A percentile compares a stretch with the other conserved stretches of the same genome.
These are phyloP conservation scores for Chaetothyriales sp. DNA, from an alignment of 2,329 filamentous ascomycete species.

Conservation along the genomic window DNA sequence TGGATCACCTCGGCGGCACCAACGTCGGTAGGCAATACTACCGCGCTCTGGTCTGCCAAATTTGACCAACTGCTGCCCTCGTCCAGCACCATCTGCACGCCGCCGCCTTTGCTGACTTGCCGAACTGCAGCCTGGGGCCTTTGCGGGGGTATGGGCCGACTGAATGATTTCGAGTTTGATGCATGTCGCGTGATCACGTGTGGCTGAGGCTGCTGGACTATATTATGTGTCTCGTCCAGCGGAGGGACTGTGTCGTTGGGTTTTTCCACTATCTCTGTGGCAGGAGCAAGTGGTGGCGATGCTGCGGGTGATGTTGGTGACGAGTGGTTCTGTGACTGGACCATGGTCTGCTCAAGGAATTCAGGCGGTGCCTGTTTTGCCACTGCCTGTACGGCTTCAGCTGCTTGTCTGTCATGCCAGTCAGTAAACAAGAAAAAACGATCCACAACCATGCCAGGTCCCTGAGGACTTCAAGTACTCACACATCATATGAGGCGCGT, in stretches of 20 bases:
- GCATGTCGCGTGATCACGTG: constrained; percentile 4
- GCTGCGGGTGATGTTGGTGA: constrained; percentile 10
- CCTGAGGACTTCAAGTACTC: constrained; percentile 23
- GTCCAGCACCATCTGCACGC: constrained; percentile 80
- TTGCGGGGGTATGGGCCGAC: constrained; percentile 24
- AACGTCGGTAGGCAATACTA: constrained; percentile 49
- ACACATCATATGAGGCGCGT: constrained; percentile 60
- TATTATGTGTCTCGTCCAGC: constrained; percentile 7
- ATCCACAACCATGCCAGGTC: too few species aligned
- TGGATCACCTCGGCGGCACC: constrained; percentile 20
- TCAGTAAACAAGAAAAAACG: not conserved
- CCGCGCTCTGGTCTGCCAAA: constrained; percentile 68
- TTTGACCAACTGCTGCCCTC: constrained; percentile 84
- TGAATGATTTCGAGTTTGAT: constrained; percentile 23
- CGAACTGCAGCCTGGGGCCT: constrained; percentile 40
- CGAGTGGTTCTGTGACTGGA: constrained; percentile 8
- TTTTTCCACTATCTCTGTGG: constrained; percentile 4
- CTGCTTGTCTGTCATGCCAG: constrained; percentile 14
- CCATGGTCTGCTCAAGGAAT: constrained; percentile 8
- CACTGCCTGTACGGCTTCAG: constrained; percentile 13
- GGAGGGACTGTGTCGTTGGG: constrained; percentile 5
- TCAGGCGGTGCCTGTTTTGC: not conserved
- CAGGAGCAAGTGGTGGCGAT: constrained; percentile 16
- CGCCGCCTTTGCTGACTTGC: constrained; percentile 63
- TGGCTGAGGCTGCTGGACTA: constrained; percentile 8